Base-by-base conservation (phyloP, 805 yeast genomes). In the Saccharomycopsis oosterbeekiorum region DNA sequence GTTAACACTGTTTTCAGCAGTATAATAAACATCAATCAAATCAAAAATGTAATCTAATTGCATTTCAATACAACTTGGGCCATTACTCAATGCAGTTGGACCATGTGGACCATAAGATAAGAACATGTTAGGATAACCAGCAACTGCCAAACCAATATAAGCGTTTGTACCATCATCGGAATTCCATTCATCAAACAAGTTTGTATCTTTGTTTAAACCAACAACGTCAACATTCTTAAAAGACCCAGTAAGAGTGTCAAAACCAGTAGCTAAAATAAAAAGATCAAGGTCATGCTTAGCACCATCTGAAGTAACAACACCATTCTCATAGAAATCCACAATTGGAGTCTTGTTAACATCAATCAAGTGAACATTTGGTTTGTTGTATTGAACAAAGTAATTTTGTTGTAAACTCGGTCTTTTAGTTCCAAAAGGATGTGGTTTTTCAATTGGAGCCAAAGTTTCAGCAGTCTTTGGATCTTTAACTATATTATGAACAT, bases 31-130 rank as follows among this genome's bases (percentile, higher is more conserved):
- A 43, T 62, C 63, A 59, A 70, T 62, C 37, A 63, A 41, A 19
- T 64, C 60, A 36, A 66, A 59, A 36, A 70, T 65, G 55, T 29
- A 71, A 14, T 64, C 64, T 6, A 64, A 64, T 59, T 71, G 73
- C 17, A 70, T 50, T 51, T 68, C 69, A 54, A 60, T 57, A 58
- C 70, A 65, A 15, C 69, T 63, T 36, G 74, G 74, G 9, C 73
- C 74, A 60, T 71, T 71, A 29, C 65, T 60, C 60, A 71, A 69
- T 6, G 70, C 68, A 41, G 72, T 70, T 15, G 74, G 74, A 2
- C 68, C 71, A 41, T 69, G 71, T 4, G 74, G 74, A 11, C 74
- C 74, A 59, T 71, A 72, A 21, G 68, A 59, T 61, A 64, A 68
- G 59, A 68, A 71, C 68, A 71, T 58, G 63, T 71, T 71, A 24